A percentile compares a stretch with the other conserved stretches of the same genome.
phyloP scores from a whole-genome alignment of 2,329 filamentous ascomycete genomes.

The Tolypocladium paradoxum region DNA sequence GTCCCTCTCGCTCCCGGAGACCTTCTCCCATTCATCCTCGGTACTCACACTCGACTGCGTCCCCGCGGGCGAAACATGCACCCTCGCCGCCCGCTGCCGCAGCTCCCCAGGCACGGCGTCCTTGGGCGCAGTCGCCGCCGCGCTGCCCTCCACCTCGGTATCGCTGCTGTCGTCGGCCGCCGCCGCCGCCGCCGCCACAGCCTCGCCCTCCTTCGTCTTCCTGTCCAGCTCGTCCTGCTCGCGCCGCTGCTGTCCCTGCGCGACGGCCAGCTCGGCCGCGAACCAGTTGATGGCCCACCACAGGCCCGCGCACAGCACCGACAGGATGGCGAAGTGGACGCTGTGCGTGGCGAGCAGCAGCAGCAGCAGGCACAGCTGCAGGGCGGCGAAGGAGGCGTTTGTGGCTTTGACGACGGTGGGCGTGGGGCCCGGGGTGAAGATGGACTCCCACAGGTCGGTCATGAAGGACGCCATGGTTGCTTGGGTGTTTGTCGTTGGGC shows the following conservation, averaged over 20 bases:
- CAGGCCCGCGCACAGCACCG: constrained; percentile 64
- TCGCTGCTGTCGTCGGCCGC: constrained; percentile 25
- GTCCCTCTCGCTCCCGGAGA: constrained; percentile 60
- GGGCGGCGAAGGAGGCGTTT: constrained; percentile 75
- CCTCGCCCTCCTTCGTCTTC: constrained; percentile 1
- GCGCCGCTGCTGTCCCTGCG: constrained; percentile 24
- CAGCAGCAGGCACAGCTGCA: constrained; percentile 66
- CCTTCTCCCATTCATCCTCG: constrained; percentile 96
- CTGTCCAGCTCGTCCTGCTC: constrained; percentile 16
- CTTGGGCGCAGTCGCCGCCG: constrained; percentile 27
- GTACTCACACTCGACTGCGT: constrained; percentile 58
- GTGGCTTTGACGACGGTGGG: constrained; percentile 81
- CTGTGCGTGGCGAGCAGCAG: constrained; percentile 76
- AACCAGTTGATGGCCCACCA: constrained; percentile 99
- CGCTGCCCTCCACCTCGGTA: constrained; percentile 32
- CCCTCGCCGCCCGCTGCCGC: constrained; percentile 31
- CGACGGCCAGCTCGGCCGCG: constrained; percentile 49
- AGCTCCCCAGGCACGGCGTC: constrained; percentile 31
- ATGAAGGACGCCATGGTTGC: constrained; percentile 49
- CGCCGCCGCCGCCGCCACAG: constrained; percentile 4
- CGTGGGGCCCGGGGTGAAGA: constrained; percentile 88
- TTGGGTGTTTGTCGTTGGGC: not conserved
- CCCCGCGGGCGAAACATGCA: constrained; percentile 20
- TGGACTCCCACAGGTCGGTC: constrained; percentile 74
- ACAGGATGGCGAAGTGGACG: constrained; percentile 80